These are phyloP conservation scores for Ceratocystis harringtonii DNA, from an alignment of 2,329 filamentous ascomycete species.

Conservation along the genomic window DNA sequence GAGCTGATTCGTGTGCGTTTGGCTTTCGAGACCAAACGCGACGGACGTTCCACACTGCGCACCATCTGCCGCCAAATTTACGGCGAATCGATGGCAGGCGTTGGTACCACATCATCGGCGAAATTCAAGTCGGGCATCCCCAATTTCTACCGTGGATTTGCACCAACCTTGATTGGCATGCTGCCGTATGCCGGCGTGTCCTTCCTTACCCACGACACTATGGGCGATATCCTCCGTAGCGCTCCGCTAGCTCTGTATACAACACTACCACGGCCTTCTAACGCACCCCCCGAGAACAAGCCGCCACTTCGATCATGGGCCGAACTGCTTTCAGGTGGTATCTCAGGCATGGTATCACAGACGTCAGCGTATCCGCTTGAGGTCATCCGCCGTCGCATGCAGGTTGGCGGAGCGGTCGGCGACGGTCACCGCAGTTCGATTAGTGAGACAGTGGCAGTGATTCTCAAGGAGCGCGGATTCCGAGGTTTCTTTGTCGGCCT, in stretches of 20 bases:
- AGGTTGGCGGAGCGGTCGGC: slow-evolving; percentile 86
- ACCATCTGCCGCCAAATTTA: slow-evolving; percentile 79
- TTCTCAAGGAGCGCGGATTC: slow-evolving; percentile 60
- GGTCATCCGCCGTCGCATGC: slow-evolving; percentile 84
- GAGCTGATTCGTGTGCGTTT: slow-evolving; percentile 86
- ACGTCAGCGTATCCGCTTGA: slow-evolving; percentile 89
- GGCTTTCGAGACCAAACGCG: slow-evolving; percentile 79
- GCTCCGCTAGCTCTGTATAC: slow-evolving; percentile 56
- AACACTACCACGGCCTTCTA: slow-evolving; percentile 49
- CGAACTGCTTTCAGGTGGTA: slow-evolving; percentile 67
- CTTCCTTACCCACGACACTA: slow-evolving; percentile 86
- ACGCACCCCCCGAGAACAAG: slow-evolving; percentile 39
- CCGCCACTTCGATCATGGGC: slow-evolving; percentile 71
- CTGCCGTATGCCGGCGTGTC: slow-evolving; percentile 90
- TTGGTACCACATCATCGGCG: slow-evolving; percentile 20
- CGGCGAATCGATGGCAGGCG: slow-evolving; percentile 43
- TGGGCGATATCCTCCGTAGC: slow-evolving; percentile 66
- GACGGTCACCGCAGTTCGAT: slow-evolving; percentile 71
- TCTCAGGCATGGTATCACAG: slow-evolving; percentile 80
- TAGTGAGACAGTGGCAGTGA: slow-evolving; percentile 59
- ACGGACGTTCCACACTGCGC: slow-evolving; percentile 53
- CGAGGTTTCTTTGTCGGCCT: slow-evolving; percentile 84
- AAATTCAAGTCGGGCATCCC: slow-evolving; percentile 47
- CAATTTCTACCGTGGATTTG: slow-evolving; percentile 94
- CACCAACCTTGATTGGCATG: slow-evolving; percentile 84